Evolutionary conservation across 2,329 filamentous ascomycete species (phyloP).

Genomic region (Apiospora marii): DNA sequence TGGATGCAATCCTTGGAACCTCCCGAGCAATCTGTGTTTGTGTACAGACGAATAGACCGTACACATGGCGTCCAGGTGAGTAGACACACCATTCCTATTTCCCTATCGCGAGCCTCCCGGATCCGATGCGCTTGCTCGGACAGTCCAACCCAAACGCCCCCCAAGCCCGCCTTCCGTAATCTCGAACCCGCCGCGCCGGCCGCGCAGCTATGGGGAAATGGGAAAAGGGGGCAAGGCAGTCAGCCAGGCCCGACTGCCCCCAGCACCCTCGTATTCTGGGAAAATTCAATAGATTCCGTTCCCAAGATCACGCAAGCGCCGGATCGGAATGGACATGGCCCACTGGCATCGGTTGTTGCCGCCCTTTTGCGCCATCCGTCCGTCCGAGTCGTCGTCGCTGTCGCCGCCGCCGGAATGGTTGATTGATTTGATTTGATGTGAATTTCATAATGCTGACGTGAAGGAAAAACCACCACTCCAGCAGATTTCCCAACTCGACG

Average conservation of each 20-base stretch:
- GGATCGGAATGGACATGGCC: not conserved
- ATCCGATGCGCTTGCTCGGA: constrained; percentile 3
- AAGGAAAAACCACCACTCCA: not conserved
- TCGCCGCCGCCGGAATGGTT: not conserved
- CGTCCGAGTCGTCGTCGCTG: not conserved
- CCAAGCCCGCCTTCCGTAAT: constrained; percentile 19
- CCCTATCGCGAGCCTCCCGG: not conserved
- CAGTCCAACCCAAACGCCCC: not conserved
- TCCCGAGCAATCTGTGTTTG: constrained; percentile 7
- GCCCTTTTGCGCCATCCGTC: not conserved
- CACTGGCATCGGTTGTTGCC: not conserved
- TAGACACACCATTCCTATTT: not conserved
- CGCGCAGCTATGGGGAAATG: constrained; percentile 16
- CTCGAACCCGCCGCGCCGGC: constrained; percentile 1
- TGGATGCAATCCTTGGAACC: constrained; percentile 11
- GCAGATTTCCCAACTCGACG: constrained; percentile 71
- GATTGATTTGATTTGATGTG: not conserved
- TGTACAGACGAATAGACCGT: constrained; percentile 1
- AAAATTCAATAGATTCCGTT: not conserved
- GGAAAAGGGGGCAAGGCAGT: constrained; percentile 9
- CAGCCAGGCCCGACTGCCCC: not conserved
- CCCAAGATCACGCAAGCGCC: constrained; percentile 5
- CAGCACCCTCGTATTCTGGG: not conserved
- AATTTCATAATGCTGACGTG: not conserved
- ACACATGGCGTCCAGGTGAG: constrained; percentile 21